A percentile compares a stretch with the other conserved stretches of the same genome.
phyloP scores from a whole-genome alignment of 2,329 filamentous ascomycete genomes.

The Xylariales sp. region DNA sequence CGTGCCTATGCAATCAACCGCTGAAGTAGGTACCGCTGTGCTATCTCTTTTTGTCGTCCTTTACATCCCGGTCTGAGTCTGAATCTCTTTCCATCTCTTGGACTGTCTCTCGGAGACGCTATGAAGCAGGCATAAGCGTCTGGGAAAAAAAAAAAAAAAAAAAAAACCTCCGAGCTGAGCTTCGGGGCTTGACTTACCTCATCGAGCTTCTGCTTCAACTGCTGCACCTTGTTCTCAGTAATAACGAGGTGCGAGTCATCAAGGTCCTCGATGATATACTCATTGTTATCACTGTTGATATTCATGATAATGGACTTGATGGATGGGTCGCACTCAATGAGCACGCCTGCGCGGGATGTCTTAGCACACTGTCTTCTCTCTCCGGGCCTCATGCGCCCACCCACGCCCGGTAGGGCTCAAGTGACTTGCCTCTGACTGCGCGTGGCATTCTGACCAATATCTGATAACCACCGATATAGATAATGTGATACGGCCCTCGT shows the following conservation, averaged over 20 bases:
- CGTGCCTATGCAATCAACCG: too few relatives aligned
- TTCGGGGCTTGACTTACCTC: slow-evolving; percentile 42
- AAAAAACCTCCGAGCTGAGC: too few relatives aligned
- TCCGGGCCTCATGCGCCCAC: too few relatives aligned
- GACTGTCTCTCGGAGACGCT: slow-evolving; percentile 49
- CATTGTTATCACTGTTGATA: slow-evolving; percentile 66
- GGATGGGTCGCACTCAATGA: slow-evolving; percentile 79
- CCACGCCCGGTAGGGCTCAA: too few relatives aligned
- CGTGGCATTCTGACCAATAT: too few relatives aligned
- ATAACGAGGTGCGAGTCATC: slow-evolving; percentile 73
- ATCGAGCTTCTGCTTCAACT: slow-evolving; percentile 65
- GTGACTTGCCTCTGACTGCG: slow-evolving; percentile 22
- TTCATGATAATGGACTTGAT: slow-evolving; percentile 82
- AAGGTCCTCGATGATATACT: slow-evolving; percentile 75
- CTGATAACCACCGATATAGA: too few relatives aligned
- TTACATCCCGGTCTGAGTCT: slow-evolving; percentile 39
- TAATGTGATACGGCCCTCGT: too few relatives aligned
- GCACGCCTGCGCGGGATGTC: slow-evolving; percentile 47
- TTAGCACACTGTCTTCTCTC: slow-evolving; percentile 2
- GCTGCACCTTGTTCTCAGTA: slow-evolving; percentile 66
- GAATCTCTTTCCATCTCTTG: slow-evolving; percentile 45
- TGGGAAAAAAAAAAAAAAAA: too few relatives aligned
- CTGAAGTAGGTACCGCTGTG: too few relatives aligned
- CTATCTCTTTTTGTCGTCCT: slow-evolving; percentile 13
- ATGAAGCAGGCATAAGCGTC: slow-evolving; percentile 13